phyloP scores from a whole-genome alignment of 2,329 filamentous ascomycete species.

The Curvularia lunata region DNA sequence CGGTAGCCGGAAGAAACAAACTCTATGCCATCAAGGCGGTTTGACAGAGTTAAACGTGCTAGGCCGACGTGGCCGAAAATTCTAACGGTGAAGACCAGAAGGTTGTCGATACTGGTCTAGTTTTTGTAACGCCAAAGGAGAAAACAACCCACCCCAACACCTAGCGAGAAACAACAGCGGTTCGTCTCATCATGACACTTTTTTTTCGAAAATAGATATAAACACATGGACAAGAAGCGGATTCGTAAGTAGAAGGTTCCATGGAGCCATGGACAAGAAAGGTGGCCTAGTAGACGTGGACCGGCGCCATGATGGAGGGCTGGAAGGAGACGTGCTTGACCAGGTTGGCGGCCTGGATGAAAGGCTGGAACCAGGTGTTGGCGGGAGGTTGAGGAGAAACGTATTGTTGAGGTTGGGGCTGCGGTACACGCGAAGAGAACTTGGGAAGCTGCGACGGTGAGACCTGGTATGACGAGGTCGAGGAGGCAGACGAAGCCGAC shows the following conservation, averaged over 20 bases:
- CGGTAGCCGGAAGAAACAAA: constrained; percentile 27
- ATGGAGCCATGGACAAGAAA: constrained; percentile 3
- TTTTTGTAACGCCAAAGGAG: constrained; percentile 40
- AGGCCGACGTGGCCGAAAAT: constrained; percentile 27
- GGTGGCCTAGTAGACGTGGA: constrained; percentile 45
- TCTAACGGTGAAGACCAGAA: constrained; percentile 30
- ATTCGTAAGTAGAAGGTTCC: constrained; percentile 26
- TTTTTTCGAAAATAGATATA: constrained; percentile 44
- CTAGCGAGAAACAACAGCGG: constrained; percentile 34
- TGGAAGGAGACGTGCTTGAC: constrained; percentile 52
- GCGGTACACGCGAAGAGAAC: constrained; percentile 36
- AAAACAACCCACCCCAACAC: constrained; percentile 36
- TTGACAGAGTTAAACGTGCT: constrained; percentile 41
- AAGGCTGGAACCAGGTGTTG: constrained; percentile 50
- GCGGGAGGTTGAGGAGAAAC: constrained; percentile 43
- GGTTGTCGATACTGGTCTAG: constrained; percentile 35
- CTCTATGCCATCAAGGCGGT: constrained; percentile 43
- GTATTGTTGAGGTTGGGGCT: constrained; percentile 42
- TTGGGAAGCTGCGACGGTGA: constrained; percentile 32
- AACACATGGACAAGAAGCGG: constrained; percentile 45
- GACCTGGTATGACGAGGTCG: constrained; percentile 43
- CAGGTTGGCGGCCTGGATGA: constrained; percentile 49
- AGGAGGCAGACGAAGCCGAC: constrained; percentile 46
- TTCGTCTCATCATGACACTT: constrained; percentile 50
- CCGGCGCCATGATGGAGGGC: constrained; percentile 47